Evolutionary conservation across 768 basidiomycete genomes (phyloP).

Genomic region (Tricholoma terreum): DNA sequence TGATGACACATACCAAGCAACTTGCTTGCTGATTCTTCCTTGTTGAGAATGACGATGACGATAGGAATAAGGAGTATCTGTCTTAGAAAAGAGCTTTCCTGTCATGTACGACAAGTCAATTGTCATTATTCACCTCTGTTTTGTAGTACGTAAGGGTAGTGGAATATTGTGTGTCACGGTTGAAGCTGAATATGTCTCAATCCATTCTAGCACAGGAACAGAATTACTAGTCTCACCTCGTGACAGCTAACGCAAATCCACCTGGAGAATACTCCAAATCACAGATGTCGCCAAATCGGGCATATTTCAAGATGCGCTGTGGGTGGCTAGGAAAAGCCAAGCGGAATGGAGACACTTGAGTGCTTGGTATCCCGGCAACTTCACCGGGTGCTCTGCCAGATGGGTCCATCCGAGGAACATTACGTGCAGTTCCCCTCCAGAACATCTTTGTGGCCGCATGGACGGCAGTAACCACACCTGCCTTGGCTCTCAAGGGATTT

Average conservation of each 20-base stretch:
- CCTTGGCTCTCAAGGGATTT: background rate
- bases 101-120: too few species aligned
- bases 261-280: conserved; percentile 15
- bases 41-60: background rate
- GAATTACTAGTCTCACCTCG: background rate
- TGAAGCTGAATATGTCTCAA: conserved; percentile 2
- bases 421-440: background rate
- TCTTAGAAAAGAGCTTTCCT: background rate
- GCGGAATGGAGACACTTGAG: background rate
- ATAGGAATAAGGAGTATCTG: background rate
- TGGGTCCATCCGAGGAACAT: background rate
- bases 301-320: background rate
- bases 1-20: conserved; percentile 5
- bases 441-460: background rate
- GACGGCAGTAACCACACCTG: background rate
- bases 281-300: conserved; percentile 1
- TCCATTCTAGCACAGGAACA: background rate
- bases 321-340: conserved; percentile 1
- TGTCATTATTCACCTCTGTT: background rate
- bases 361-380: background rate
- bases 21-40: conserved; percentile 3
- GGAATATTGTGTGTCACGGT: background rate
- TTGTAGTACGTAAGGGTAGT: conserved; percentile 3
- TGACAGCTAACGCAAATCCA: conserved; percentile 9
- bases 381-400: background rate